Base-by-base conservation (phyloP, 192 early-diverging fungal genomes). In the Neocallimastix lanati region DNA sequence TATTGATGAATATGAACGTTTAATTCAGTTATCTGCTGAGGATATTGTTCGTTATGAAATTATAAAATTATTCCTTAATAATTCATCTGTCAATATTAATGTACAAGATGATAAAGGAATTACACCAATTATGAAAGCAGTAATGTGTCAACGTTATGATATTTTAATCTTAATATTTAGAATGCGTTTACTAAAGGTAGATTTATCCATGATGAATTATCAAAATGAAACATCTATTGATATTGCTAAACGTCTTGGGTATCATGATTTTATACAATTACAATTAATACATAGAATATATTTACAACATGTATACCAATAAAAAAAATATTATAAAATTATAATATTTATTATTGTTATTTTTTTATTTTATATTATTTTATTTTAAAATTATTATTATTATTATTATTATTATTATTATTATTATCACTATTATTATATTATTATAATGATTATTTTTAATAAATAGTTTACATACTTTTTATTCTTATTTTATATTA, bases 251-350 rank as follows among this genome's bases (percentile, higher is more conserved):
- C 25, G 25, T 67, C 50, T 67, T 67, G 50, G 50, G 25, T 67
- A 67, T 67, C 6, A 25, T 9, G 50, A 67, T n/a, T 25, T 25
- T n/a, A n/a, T 27, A 11, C 50, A 67, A n/a, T 67, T 67, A 67
- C 50, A 67, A n/a, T 25, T 67, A 67, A 11, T 67, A n/a, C 50
- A 67, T n/a, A 67, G 16, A n/a, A n/a, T 67, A 0, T 67, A 67
- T 67, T 67, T 67, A n/a, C 50, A 67, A n/a, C 50, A 67, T n/a
- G 25, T n/a, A 25, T 67, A 67, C 25, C 50, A 67, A 67, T 67
- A 67, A 50, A 33, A 33, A 33, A 79, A 29, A 79, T 30, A 79
- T 29, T 15, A 79, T 67, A 76, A n/a, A 76, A 83, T 76, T 50
- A 29, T n/a, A 76, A n/a, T n/a, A n/a, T n/a, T n/a, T n/a, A n/a